Evolutionary conservation across 805 yeast genomes (phyloP), one percentile per base, ranked within the genome.

Genomic region (Wickerhamiella kazuoi): DNA sequence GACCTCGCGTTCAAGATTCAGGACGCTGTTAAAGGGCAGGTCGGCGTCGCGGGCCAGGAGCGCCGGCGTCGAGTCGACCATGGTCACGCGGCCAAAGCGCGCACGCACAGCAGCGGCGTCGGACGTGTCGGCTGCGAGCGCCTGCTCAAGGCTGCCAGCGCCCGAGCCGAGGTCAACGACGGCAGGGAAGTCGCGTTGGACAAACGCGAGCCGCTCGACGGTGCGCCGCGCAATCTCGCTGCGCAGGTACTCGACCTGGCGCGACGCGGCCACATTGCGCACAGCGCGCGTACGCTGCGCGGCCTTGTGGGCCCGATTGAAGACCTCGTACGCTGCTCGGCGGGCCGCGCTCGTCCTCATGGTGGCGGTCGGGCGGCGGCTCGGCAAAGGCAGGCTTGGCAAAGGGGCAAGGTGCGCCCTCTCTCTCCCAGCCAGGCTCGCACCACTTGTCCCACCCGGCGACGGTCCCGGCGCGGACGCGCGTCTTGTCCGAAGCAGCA

Each of bases 161-260:
- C 79, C 74, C 9, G 77, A 67, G 3, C 94, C 94, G 41, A 79
- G 68, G 52, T 82, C 93, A 42, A 81, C 57, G 28, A 77, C 67
- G 17, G 63, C 61, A 16, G 67, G 61, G 48, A 80, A 75, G 18
- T 69, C 68, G 36, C 84, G 63, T 35, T 78, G 73, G 36, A 82
- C 69, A 54, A 79, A 77, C 2, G 83, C 74, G 38, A 82, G 56
- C 46, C 94, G 64, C 45, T 81, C 93, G 20, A 80, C 71, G 8
- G 84, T 74, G 38, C 80, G 68, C 19, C 64, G 51, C 1, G 90
- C 84, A 6, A 79, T 72, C 52, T 80, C 90, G 50, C 77, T 75
- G 32, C 84, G 64, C 20, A 82, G 57, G 50, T 80, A 82, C 46
- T 82, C 93, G 9, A 70, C 79, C 45, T 69, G 63, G 16, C 73